Conservation (phyloP, 345 rosid species). For the Zanthoxylum bungeanum region DNA sequence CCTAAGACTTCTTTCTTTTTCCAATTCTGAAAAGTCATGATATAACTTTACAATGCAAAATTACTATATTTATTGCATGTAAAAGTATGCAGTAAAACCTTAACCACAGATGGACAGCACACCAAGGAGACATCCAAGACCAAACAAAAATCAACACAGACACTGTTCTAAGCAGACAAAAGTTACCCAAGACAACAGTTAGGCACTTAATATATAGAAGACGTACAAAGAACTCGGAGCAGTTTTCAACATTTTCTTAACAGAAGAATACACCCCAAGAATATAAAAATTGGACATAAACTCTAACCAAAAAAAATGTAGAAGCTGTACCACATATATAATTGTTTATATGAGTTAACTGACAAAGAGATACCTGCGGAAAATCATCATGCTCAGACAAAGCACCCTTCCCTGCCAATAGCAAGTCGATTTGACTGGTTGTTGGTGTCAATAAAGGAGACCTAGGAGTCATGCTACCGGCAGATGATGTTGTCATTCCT, state of each 20-base stretch:
- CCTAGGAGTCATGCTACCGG: constrained; percentile 98
- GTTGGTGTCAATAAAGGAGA: constrained; percentile 94
- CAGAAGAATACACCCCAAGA: not conserved
- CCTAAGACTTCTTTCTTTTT: not conserved
- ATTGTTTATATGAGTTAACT: not conserved
- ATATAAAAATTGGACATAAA: not conserved
- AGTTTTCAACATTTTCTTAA: not conserved
- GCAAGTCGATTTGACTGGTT: constrained; percentile 82
- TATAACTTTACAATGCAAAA: not conserved
- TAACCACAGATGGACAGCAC: not conserved
- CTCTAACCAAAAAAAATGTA: not conserved
- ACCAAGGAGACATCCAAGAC: not conserved
- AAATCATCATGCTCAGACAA: constrained; percentile 79
- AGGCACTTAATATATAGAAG: not conserved
- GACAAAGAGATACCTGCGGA: constrained; percentile 63
- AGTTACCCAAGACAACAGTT: not conserved
- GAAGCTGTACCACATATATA: not conserved
- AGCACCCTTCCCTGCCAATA: constrained; percentile 78
- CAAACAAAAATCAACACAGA: not conserved
- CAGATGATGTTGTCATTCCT: constrained; percentile 97
- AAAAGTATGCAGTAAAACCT: not conserved
- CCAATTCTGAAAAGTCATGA: not conserved
- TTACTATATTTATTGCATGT: not conserved
- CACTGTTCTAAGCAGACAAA: not conserved
- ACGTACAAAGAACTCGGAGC: not conserved